Conservation (phyloP, 78 protist species). For the Ministeria vibrans region DNA sequence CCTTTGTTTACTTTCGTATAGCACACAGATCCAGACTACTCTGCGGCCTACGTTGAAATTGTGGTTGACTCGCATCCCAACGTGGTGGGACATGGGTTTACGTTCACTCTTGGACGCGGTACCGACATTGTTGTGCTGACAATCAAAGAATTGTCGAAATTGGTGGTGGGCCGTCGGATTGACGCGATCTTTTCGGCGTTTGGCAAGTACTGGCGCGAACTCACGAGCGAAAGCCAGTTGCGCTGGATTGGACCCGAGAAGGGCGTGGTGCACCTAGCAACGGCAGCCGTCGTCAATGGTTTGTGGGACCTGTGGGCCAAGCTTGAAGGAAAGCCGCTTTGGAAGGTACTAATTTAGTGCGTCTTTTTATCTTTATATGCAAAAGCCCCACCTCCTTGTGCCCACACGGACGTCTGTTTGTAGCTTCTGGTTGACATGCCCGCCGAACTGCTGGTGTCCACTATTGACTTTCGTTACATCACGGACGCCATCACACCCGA, state of each 20-base stretch:
- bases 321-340: conserved; percentile 27
- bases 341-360: too few species aligned
- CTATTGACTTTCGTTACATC: conserved; percentile 30
- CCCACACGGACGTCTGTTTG: too few species aligned
- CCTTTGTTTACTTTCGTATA: not conserved
- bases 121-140: conserved; percentile 28
- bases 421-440: conserved; percentile 27
- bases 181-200: conserved; percentile 14
- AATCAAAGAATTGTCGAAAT: too few species aligned
- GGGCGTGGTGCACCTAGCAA: conserved; percentile 31
- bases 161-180: conserved; percentile 22
- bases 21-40: conserved; percentile 5
- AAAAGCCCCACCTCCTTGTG: too few species aligned
- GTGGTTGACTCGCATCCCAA: not conserved
- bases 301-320: conserved; percentile 32
- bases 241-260: conserved; percentile 54
- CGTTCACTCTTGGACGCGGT: conserved; percentile 48
- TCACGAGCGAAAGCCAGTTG: conserved; percentile 44
- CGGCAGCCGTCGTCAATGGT: conserved; percentile 37
- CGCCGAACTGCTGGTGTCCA: conserved; percentile 23
- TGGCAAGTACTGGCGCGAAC: not conserved
- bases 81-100: conserved; percentile 28
- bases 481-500: conserved; percentile 30
- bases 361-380: too few species aligned
- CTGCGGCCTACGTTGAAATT: not conserved